Base-by-base conservation (phyloP, 2,329 filamentous ascomycete species). In the Monilinia laxa region DNA sequence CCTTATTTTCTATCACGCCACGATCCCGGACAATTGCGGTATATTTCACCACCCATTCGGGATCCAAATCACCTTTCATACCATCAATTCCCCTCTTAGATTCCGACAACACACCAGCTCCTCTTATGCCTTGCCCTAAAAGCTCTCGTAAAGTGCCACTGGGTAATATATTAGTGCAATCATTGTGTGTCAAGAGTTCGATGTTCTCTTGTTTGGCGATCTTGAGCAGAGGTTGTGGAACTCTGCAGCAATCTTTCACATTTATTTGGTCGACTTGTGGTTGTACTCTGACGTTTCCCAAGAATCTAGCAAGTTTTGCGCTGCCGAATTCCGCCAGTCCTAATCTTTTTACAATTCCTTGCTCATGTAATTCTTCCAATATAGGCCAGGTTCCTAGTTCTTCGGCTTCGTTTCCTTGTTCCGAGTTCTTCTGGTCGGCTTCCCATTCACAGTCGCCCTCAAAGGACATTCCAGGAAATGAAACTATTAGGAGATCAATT, bases 1-100 rank as follows among this genome's bases (percentile, higher is more conserved):
- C 95, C 82, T 98, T 99, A 77, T 95, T 97, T 82, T 99, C 95
- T 71, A 99, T 94, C 11, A 99, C 95, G 18, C 95, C 95, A 64
- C 95, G 84, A 77, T 98, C 90, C 77, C 91, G 90, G 52, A 98
- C 92, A 67, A 98, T 94, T 1, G 95, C 95, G 49, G 94, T 97
- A 77, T 99, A 99, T 77, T 98, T 96, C 72, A 94, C 90, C 38
- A 98, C 95, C 94, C 95, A 99, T 76, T 94, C 88, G 38, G 95
- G 93, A 67, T 87, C 85, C 59, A 98, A 84, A 71, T 97, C 88
- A 5, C 92, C 93, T 71, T 85, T 83, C 67, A 96, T 80, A 0
- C 90, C 90, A 12, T 81, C 78, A 23, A 78, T 76, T 16, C 80
- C 74, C 75, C 78, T 63, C 75, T 76, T 69, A 70, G 77, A 66